Percentiles rank a stretch among this genome's conserved stretches.
These are phyloP conservation scores for Populus euphratica DNA, from an alignment of 345 rosid genomes.

Conservation along the genomic window DNA sequence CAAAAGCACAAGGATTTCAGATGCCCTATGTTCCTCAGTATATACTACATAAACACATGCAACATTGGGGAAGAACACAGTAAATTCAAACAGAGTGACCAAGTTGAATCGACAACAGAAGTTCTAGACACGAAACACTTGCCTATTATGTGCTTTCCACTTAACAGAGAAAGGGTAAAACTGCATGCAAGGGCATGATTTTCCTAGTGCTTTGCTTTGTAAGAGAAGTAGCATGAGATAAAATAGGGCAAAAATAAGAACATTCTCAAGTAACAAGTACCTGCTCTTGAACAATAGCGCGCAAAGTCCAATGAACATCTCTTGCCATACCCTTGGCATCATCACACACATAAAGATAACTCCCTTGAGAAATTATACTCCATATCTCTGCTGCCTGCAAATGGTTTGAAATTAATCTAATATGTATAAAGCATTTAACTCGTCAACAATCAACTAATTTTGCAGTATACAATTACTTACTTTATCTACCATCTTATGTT, in stretches of 20 bases:
- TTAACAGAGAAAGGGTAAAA: neutral
- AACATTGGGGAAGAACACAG: neutral
- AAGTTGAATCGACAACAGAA: no score
- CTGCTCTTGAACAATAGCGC: conserved; percentile 33
- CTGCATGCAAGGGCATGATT: neutral
- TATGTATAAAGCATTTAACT: neutral
- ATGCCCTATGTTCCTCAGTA: neutral
- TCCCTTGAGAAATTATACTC: conserved; percentile 23
- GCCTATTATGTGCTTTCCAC: neutral
- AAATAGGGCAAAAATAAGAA: neutral
- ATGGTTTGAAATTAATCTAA: neutral
- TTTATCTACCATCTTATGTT: conserved; percentile 29
- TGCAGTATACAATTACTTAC: conserved; percentile 6
- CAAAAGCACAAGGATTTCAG: neutral
- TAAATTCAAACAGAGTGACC: neutral
- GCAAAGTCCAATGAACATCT: conserved; percentile 35
- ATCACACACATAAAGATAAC: conserved; percentile 33
- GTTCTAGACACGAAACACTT: neutral
- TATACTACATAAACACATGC: no score
- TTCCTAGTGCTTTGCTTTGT: neutral
- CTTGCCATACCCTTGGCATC: conserved; percentile 38
- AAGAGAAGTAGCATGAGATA: neutral
- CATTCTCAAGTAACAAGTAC: neutral
- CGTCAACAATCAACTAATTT: neutral
- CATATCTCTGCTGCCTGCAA: conserved; percentile 29